Evolutionary conservation across 352 stramenopile genomes (phyloP).

Genomic region (Globisporangium irregulare): DNA sequence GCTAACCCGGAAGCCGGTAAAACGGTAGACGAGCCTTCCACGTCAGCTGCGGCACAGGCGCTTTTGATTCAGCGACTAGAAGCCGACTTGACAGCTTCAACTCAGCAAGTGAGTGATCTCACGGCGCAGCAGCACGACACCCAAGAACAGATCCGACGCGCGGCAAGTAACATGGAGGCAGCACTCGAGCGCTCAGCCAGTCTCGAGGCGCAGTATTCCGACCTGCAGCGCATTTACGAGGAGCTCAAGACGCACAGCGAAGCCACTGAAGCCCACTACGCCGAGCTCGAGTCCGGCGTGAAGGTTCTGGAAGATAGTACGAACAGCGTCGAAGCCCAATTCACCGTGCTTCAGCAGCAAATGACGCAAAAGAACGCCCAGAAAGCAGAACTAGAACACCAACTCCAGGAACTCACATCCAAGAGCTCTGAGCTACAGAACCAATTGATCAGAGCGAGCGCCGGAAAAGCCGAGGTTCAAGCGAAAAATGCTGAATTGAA

Average conservation of each 20-base stretch:
- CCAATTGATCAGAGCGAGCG: background rate
- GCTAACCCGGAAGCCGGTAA: background rate
- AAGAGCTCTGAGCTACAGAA: constrained; percentile 1
- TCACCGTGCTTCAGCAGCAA: background rate
- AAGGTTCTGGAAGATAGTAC: background rate
- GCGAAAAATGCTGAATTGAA: background rate
- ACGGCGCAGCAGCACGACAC: background rate
- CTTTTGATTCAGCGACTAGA: background rate
- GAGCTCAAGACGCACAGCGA: background rate
- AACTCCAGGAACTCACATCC: background rate
- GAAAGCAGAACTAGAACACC: background rate
- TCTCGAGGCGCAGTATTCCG: background rate
- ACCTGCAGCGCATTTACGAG: background rate
- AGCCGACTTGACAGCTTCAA: background rate
- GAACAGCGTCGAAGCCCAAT: background rate
- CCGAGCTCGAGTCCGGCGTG: background rate
- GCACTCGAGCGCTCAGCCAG: background rate
- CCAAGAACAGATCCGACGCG: background rate
- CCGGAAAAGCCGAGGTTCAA: background rate
- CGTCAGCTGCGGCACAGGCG: background rate
- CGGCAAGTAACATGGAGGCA: background rate
- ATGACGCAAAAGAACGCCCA: background rate
- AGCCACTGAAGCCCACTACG: background rate
- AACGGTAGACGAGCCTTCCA: background rate
- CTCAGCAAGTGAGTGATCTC: background rate